Percentiles rank a stretch among this genome's conserved stretches.
Evolutionary conservation across 352 stramenopile species (phyloP).

Genomic region (Salisapilia sapeloensis): DNA sequence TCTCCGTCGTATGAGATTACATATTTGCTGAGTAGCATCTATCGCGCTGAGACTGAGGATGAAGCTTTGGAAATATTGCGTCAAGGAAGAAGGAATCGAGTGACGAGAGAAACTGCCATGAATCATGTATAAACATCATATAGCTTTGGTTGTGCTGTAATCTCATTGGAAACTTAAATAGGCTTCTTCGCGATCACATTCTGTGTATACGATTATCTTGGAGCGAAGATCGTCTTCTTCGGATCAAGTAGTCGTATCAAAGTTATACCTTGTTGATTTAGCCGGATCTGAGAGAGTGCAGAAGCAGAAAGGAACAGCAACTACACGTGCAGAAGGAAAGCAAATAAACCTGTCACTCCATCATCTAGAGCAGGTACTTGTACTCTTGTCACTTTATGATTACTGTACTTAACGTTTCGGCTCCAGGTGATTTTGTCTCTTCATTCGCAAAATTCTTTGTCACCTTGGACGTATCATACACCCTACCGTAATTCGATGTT

Average conservation of each 20-base stretch:
- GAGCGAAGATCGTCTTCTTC: slow-evolving; percentile 61
- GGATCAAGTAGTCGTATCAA: slow-evolving; percentile 69
- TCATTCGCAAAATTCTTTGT: slow-evolving; percentile 37
- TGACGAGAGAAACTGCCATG: slow-evolving; percentile 93
- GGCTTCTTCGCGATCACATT: slow-evolving; percentile 88
- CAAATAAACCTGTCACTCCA: slow-evolving; percentile 94
- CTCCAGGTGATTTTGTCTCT: slow-evolving; percentile 88
- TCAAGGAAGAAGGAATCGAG: slow-evolving; percentile 91
- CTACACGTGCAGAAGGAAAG: slow-evolving; percentile 86
- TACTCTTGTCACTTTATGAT: not conserved
- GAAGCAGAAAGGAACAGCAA: slow-evolving; percentile 82
- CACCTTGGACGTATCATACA: slow-evolving; percentile 62
- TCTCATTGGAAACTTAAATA: slow-evolving; percentile 2
- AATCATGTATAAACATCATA: slow-evolving; percentile 48
- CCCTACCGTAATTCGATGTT: slow-evolving; percentile 96
- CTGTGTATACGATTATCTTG: slow-evolving; percentile 91
- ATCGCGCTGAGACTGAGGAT: slow-evolving; percentile 75
- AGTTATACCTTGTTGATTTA: slow-evolving; percentile 91
- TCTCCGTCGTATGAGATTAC: too few species aligned
- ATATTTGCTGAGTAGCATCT: too few species aligned
- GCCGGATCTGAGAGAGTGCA: slow-evolving; percentile 93
- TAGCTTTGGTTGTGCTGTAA: not conserved
- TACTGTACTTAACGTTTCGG: too few species aligned
- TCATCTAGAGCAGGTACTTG: slow-evolving; percentile 79
- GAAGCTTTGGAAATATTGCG: slow-evolving; percentile 93